These are phyloP conservation scores for Camelina neglecta DNA, from an alignment of 345 rosid genomes.

Conservation along the genomic window DNA sequence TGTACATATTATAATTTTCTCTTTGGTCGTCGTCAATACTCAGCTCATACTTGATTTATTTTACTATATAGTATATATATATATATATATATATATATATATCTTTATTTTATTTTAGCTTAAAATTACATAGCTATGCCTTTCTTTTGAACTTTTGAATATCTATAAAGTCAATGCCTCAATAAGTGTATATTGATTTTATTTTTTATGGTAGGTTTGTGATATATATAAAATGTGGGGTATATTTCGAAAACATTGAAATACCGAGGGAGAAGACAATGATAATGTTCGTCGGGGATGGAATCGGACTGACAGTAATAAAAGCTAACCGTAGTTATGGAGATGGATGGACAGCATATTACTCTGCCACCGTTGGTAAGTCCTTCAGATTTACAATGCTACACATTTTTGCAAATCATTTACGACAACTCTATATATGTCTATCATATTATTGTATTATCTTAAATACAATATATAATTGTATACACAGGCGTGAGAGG, in stretches of 20 bases:
- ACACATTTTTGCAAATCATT: background rate
- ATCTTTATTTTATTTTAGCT: background rate
- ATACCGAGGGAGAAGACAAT: conserved; percentile 59
- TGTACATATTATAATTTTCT: background rate
- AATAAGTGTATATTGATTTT: background rate
- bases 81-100: no score
- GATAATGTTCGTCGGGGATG: conserved; percentile 84
- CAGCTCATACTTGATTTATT: background rate
- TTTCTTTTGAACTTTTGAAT: background rate
- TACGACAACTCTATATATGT: no score
- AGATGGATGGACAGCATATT: conserved; percentile 83
- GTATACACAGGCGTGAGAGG: conserved; percentile 62
- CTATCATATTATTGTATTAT: no score
- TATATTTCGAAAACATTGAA: conserved; percentile 78
- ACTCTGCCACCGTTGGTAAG: conserved; percentile 90
- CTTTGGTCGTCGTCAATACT: background rate
- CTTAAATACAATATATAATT: no score
- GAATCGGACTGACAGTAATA: conserved; percentile 74
- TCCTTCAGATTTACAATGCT: background rate
- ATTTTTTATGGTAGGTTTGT: conserved; percentile 57
- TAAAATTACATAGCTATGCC: background rate
- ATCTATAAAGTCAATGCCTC: background rate
- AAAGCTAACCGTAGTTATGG: conserved; percentile 61
- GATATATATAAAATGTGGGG: conserved; percentile 76
- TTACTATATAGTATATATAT: background rate